phyloP scores from a whole-genome alignment of 495 filamentous ascomycete genomes.

The Staphylotrichum tortipilum region DNA sequence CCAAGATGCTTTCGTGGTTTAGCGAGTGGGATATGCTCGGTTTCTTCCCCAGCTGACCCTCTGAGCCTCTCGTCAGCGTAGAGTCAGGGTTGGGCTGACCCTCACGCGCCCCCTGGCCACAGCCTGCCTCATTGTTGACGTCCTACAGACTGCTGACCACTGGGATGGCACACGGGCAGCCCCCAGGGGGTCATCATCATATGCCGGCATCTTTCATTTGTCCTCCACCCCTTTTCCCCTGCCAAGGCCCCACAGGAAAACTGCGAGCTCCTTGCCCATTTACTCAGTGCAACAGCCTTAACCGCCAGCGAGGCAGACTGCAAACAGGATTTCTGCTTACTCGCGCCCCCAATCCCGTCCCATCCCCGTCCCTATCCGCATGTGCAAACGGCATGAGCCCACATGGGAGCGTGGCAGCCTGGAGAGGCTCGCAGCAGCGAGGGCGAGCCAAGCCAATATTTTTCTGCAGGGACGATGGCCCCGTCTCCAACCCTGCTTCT shows the following conservation, averaged over 20 bases:
- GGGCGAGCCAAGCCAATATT: constrained; percentile 10
- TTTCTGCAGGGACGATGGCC: neutral
- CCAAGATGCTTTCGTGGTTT: no score
- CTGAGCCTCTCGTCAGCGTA: no score
- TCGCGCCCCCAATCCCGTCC: neutral
- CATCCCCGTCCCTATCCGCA: neutral
- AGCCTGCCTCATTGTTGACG: no score
- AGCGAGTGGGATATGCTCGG: no score
- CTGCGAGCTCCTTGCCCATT: neutral
- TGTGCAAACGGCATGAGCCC: neutral
- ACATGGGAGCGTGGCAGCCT: neutral
- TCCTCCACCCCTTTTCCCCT: neutral
- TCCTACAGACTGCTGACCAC: no score
- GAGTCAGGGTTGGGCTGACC: no score
- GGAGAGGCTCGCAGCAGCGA: neutral
- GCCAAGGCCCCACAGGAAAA: neutral
- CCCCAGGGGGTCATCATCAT: no score
- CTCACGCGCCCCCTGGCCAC: no score
- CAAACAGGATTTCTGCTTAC: neutral
- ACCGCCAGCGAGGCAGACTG: no score
- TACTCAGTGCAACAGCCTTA: neutral
- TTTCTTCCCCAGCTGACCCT: no score
- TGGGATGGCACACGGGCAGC: no score
- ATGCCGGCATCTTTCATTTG: no score
- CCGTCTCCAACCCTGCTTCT: neutral